phyloP scores from a whole-genome alignment of 1,284 basidiomycete species.

The Sutorius eximius region DNA sequence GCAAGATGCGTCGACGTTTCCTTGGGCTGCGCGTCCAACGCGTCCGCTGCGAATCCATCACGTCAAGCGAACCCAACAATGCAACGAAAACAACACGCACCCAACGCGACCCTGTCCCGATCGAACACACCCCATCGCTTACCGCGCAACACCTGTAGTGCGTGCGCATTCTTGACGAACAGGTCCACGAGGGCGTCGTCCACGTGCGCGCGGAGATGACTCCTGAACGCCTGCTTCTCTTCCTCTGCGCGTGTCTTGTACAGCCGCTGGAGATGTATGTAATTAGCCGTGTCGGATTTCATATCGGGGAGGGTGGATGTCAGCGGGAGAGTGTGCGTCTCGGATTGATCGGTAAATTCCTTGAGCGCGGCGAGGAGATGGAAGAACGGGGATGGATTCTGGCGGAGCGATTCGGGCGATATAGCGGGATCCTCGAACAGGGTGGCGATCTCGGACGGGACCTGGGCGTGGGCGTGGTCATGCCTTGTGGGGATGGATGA shows the following conservation, averaged over 20 bases:
- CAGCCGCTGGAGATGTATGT: conserved; percentile 76
- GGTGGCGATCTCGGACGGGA: conserved; percentile 65
- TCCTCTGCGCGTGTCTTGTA: conserved; percentile 73
- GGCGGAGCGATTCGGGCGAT: conserved; percentile 33
- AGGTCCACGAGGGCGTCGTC: conserved; percentile 64
- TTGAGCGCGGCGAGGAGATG: conserved; percentile 82
- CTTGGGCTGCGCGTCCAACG: conserved; percentile 43
- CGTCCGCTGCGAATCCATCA: conserved; percentile 34
- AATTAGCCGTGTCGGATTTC: conserved; percentile 86
- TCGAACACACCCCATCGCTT: conserved; percentile 63
- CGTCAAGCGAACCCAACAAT: neutral
- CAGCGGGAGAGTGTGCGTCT: conserved; percentile 49
- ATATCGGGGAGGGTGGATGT: conserved; percentile 87
- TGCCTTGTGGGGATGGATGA: neutral
- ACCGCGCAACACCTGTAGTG: conserved; percentile 76
- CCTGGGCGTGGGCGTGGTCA: conserved; percentile 27
- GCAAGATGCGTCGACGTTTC: conserved; percentile 66
- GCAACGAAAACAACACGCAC: conserved; percentile 42
- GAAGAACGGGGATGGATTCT: conserved; percentile 71
- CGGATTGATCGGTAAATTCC: conserved; percentile 50
- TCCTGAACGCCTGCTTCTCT: conserved; percentile 62
- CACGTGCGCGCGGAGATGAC: conserved; percentile 43
- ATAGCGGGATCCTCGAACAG: conserved; percentile 64
- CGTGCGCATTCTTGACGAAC: conserved; percentile 92
- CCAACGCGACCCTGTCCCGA: conserved; percentile 50